These are phyloP conservation scores for Saccharomycopsis selenospora DNA, from an alignment of 805 yeast species.

Conservation along the genomic window DNA sequence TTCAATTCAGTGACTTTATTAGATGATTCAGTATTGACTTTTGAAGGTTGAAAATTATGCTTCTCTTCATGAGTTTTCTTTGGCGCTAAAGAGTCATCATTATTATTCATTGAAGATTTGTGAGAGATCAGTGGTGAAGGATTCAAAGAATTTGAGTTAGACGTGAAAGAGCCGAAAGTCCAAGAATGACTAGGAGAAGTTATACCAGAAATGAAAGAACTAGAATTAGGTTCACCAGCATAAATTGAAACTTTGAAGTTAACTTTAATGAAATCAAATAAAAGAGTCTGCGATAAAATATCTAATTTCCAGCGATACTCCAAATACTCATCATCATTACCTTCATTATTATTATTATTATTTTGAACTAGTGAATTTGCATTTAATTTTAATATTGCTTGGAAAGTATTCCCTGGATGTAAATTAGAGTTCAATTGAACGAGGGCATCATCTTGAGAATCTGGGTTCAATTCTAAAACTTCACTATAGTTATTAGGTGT, in stretches of 20 bases:
- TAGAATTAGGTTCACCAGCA: too few relatives aligned
- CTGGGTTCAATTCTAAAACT: conserved; percentile 31
- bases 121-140: too few relatives aligned
- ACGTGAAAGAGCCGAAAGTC: too few relatives aligned
- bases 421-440: conserved; percentile 45
- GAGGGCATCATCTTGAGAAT: conserved; percentile 33
- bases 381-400: conserved; percentile 46
- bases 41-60: too few relatives aligned
- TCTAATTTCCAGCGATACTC: conserved; percentile 61
- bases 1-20: not conserved
- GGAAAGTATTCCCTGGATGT: conserved; percentile 66
- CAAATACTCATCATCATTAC: not conserved
- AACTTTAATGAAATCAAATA: conserved; percentile 61
- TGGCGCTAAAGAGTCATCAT: too few relatives aligned
- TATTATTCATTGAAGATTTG: too few relatives aligned
- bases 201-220: too few relatives aligned
- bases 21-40: too few relatives aligned
- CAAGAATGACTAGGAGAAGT: too few relatives aligned
- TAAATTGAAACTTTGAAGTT: conserved; percentile 58
- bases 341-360: conserved; percentile 33
- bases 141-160: too few relatives aligned
- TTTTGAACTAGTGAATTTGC: conserved; percentile 32
- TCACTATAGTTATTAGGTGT: conserved; percentile 58
- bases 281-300: conserved; percentile 70
- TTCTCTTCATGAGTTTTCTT: too few relatives aligned